Percentiles rank a stretch among this genome's conserved stretches.
Conservation (phyloP, 306 rosid species). For the Castanea crenata region DNA sequence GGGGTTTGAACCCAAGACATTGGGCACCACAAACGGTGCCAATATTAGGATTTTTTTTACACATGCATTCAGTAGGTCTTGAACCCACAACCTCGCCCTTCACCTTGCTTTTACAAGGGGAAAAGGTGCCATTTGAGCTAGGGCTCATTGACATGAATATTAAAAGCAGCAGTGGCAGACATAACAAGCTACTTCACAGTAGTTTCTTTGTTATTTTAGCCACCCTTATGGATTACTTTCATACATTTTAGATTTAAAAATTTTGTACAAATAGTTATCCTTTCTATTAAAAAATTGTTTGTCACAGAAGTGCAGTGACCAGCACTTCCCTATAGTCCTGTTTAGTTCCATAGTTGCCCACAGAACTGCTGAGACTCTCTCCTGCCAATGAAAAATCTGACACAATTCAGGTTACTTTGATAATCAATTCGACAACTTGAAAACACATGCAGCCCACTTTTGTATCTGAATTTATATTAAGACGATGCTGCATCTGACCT, state of each 20-base stretch:
- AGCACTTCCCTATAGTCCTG: background rate
- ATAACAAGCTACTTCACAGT: background rate
- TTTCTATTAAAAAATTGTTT: background rate
- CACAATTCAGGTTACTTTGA: background rate
- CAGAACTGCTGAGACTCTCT: constrained; percentile 8
- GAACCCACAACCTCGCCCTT: too few species aligned
- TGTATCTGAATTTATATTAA: background rate
- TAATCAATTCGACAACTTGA: background rate
- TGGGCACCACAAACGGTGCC: background rate
- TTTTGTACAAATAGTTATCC: background rate
- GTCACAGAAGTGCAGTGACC: background rate
- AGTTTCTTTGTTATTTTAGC: background rate
- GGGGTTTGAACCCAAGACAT: too few species aligned
- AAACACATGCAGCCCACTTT: background rate
- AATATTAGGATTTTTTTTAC: too few species aligned
- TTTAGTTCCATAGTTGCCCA: constrained; percentile 7
- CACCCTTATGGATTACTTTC: background rate
- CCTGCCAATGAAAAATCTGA: constrained; percentile 1
- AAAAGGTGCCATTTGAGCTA: too few species aligned
- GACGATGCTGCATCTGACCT: constrained; percentile 13
- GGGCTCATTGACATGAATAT: background rate
- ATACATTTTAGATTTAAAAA: background rate
- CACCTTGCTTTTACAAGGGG: too few species aligned
- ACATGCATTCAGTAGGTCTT: too few species aligned
- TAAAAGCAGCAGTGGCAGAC: background rate